Evolutionary conservation across 2,329 filamentous ascomycete species (phyloP), one percentile per base, ranked within the genome.

Genomic region (Trichoderma aggressivum): DNA sequence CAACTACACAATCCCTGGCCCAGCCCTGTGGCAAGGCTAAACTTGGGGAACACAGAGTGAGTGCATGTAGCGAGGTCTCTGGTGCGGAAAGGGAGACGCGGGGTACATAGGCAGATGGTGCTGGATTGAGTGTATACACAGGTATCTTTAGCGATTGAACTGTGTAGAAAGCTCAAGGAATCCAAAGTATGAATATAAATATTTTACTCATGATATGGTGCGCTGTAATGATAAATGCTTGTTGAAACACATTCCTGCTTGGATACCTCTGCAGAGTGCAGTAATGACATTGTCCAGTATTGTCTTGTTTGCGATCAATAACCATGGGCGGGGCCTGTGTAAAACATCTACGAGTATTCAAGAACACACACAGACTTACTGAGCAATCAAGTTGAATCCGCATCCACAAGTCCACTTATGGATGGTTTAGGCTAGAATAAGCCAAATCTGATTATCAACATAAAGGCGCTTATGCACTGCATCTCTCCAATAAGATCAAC

Each of bases 1-100:
- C 14, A 69, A 75, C 14, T 81, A 81, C 71, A 62, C 75, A n/a
- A 78, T 81, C n/a, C 80, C 80, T 5, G 80, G 80, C 2, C 80
- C 80, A 30, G 73, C 75, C 5, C 73, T 79, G n/a, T 69, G 66
- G 66, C 16, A 28, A 36, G 66, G 66, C 21, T 69, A 69, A 30
- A 21, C 3, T 47, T 26, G 12, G 36, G 7, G 18, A 32, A 32
- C 3, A 24, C 14, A 36, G n/a, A 28, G 39, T 60, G 34, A 4
- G n/a, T 11, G 18, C 12, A 21, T 28, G 6, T 43, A 58, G 21
- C 16, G 3, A 68, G 28, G 3, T 50, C 39, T 34, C n/a, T 18
- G 7, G 34, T 34, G 28, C 1, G 7, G 14, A 14, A n/a, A 59
- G 36, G 53, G 12, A 34, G 28, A 64, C 2, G 21, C 2, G n/a